Evolutionary conservation across 1,284 basidiomycete genomes (phyloP).

Genomic region (Pseudozyma hubeiensis): DNA sequence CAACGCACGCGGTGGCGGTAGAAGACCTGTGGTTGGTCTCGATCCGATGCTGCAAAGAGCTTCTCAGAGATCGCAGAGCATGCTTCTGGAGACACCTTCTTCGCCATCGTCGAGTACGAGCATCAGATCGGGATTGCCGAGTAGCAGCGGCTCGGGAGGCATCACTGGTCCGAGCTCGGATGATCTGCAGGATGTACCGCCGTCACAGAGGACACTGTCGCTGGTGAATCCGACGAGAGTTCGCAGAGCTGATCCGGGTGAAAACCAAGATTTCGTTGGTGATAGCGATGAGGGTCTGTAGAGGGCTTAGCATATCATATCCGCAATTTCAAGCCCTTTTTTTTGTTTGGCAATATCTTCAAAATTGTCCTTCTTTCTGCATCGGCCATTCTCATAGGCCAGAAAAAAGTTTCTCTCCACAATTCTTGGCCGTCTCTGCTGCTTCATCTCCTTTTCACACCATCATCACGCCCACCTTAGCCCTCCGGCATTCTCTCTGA

Average conservation of each 20-base stretch:
- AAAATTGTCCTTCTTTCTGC: no score
- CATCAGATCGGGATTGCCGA: slow-evolving; percentile 2
- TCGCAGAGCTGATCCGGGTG: slow-evolving; percentile 26
- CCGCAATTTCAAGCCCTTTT: not conserved
- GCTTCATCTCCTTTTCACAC: slow-evolving; percentile 10
- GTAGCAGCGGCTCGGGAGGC: slow-evolving; percentile 20
- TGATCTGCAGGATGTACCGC: not conserved
- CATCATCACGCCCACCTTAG: slow-evolving; percentile 1
- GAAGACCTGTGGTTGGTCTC: slow-evolving; percentile 19
- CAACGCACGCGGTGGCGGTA: slow-evolving; percentile 1
- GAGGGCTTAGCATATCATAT: no score
- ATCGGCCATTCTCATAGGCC: no score
- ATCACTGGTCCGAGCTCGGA: slow-evolving; percentile 16
- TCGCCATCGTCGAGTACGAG: slow-evolving; percentile 3
- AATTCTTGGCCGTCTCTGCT: not conserved
- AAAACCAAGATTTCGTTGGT: slow-evolving; percentile 38
- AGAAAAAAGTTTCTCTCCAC: no score
- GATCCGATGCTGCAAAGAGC: slow-evolving; percentile 2
- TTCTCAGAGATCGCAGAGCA: slow-evolving; percentile 5
- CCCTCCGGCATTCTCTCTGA: no score
- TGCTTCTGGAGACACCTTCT: not conserved
- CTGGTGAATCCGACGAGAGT: slow-evolving; percentile 43
- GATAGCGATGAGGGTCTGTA: slow-evolving; percentile 13
- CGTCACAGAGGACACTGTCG: slow-evolving; percentile 18
- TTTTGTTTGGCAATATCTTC: not conserved